Evolutionary conservation across 805 yeast species (phyloP).

Genomic region (Wickerhamomyces kurtzmanii): DNA sequence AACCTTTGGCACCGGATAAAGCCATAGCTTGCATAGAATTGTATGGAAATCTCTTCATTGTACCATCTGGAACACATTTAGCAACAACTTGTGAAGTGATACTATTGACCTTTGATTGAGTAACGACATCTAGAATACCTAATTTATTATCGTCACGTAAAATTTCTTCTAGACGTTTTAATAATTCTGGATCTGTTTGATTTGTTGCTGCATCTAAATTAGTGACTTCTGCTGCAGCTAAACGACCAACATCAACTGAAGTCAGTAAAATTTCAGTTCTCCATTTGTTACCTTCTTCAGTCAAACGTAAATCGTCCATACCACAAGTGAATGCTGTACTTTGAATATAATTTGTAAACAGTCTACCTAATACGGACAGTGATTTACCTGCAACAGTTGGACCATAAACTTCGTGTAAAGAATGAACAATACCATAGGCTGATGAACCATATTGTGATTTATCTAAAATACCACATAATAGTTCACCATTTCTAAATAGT

Average conservation of each 20-base stretch:
- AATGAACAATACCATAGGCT: conserved; percentile 92
- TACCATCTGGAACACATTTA: conserved; percentile 91
- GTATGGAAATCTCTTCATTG: conserved; percentile 90
- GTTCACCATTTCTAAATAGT: conserved; percentile 75
- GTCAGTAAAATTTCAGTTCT: conserved; percentile 73
- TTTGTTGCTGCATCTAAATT: conserved; percentile 48
- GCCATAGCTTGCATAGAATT: conserved; percentile 99
- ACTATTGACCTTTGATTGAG: conserved; percentile 85
- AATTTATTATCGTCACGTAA: conserved; percentile 87
- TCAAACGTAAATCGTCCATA: conserved; percentile 95
- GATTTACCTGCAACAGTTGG: conserved; percentile 83
- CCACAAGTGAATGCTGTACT: conserved; percentile 96
- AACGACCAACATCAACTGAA: conserved; percentile 75
- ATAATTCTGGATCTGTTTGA: conserved; percentile 63
- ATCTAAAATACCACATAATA: conserved; percentile 87
- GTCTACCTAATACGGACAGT: conserved; percentile 84
- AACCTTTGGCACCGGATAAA: conserved; percentile 97
- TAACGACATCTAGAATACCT: conserved; percentile 90
- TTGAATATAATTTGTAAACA: conserved; percentile 90
- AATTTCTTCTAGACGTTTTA: conserved; percentile 87
- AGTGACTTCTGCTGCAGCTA: conserved; percentile 92
- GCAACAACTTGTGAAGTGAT: conserved; percentile 93
- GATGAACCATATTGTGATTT: conserved; percentile 98
- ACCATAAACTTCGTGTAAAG: conserved; percentile 93
- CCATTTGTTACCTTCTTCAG: conserved; percentile 85